phyloP scores from a whole-genome alignment of 2,329 filamentous ascomycete genomes.

The Helminthosporium solani region DNA sequence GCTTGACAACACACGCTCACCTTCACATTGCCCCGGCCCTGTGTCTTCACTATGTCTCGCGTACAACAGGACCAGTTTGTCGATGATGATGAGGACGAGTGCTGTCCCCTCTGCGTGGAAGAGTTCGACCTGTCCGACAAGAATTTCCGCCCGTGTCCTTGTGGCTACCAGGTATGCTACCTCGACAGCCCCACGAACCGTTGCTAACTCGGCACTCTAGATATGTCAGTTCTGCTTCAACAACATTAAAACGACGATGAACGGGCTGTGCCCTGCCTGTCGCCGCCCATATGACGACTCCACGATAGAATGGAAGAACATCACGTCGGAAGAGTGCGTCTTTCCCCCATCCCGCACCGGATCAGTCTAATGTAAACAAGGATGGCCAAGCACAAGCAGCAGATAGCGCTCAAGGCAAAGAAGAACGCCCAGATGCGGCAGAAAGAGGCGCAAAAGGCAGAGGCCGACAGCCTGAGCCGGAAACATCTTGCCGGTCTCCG shows the following conservation, averaged over 20 bases:
- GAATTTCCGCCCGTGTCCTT: conserved; percentile 95
- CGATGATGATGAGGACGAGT: conserved; percentile 54
- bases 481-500: conserved; percentile 95
- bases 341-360: conserved; percentile 13
- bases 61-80: conserved; percentile 55
- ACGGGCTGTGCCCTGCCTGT: conserved; percentile 95
- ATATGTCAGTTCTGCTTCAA: conserved; percentile 99
- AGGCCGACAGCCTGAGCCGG: conserved; percentile 91
- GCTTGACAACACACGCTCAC: conserved; percentile 15
- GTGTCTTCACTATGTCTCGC: conserved; percentile 47
- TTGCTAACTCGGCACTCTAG: conserved; percentile 43
- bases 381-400: conserved; percentile 72
- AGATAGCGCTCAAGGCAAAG: conserved; percentile 79
- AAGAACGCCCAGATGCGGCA: conserved; percentile 88
- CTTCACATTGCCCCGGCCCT: conserved; percentile 12
- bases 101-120: conserved; percentile 94
- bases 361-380: conserved; percentile 46
- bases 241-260: conserved; percentile 98
- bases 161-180: conserved; percentile 84
- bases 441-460: conserved; percentile 93
- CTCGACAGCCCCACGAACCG: conserved; percentile 19
- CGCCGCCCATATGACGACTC: conserved; percentile 94
- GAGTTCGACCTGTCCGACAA: conserved; percentile 97
- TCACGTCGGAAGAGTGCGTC: conserved; percentile 89
- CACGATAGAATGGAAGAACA: conserved; percentile 94